Base-by-base conservation (phyloP, 257 asterid species). In the Salvia rosmarinus region DNA sequence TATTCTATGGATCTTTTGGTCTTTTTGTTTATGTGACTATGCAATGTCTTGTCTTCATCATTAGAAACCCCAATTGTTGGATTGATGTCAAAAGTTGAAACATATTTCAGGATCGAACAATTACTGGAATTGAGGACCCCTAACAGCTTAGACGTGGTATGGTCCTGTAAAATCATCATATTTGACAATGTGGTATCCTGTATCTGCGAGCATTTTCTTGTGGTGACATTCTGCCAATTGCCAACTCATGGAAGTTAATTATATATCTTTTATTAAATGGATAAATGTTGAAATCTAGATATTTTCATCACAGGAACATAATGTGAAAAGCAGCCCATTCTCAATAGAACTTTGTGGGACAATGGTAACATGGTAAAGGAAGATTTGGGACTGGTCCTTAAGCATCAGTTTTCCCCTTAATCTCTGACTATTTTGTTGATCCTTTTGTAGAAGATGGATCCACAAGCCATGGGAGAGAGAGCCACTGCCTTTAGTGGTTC, bases 71-170 rank as follows among this genome's bases (percentile, higher is more conserved):
- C 25, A 9, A 52, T 30, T 57, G 65, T 71, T 14, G 57, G 25
- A 63, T 58, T 70, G 64, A 67, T 44, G n/a, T 64, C n/a, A 6
- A 59, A 56, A 1, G 50, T 19, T 13, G 28, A 39, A 43, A 61
- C 6, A 20, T 52, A 51, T 70, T 82, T 34, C 92, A 88, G 95
- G 89, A 81, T 75, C 71, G 87, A 56, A 75, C 73, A 16, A 55
- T 86, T 52, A 84, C 83, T 12, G 83, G 85, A 59, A 72, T 86
- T 56, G 75, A 70, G 78, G 84, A 64, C 50, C 76, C 65, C 8
- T 28, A 52, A 32, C 81, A 52, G 64, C 81, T 61, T 51, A 59
- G 35, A 47, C 75, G 65, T 12, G 88, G 85, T 81, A 42, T 59
- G 71, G 49, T 70, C 34, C 55, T 37, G 30, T 37, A 43, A 43